Evolutionary conservation across 495 filamentous ascomycete species (phyloP), one percentile per base, ranked within the genome.

Genomic region (Trichoderma virens): DNA sequence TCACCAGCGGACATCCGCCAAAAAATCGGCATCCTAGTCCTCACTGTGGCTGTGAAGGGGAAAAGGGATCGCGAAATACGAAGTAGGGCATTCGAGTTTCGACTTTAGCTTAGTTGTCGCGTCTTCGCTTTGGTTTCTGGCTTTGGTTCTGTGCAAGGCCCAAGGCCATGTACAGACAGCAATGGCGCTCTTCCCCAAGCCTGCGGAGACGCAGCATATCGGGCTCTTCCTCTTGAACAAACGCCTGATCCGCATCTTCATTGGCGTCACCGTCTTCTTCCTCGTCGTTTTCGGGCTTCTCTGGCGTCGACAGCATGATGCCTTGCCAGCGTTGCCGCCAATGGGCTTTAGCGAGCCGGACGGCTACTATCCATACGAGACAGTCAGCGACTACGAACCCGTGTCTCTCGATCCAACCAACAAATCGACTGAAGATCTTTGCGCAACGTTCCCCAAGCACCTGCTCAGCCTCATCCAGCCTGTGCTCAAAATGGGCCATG

Each of bases 401-500:
- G 51, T 56, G 51, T 56, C 51, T 56, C 51, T 56, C 51, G 27
- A 56, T 56, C 51, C 51, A 23, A 18, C 23, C 51, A 18, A 30
- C 51, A 56, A 56, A 25, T 30, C 62, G 62, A 64, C 34, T 51
- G 18, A 41, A 4, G 64, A 67, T 11, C 64, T 71, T 6, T 71
- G 70, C 61, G 61, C 65, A 5, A 67, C 66, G 38, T 71, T 71
- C 23, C 70, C 70, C 27, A 27, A 34, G 59, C 59, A 71, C 60
- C 43, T 70, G 2, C 54, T 38, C 20, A 56, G 64, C 11, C 59
- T 62, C 28, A 65, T 71, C 63, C 70, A 71, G 59, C 68, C 70
- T 1, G 66, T 71, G n/a, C 62, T 71, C 14, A 71, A 71, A 34
- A 70, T 70, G 61, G 70, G 70, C 61, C 66, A 68, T 34, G 62